Evolutionary conservation across 2,329 filamentous ascomycete genomes (phyloP), one percentile per base, ranked within the genome.

Genomic region (Clonostachys rhizophaga): DNA sequence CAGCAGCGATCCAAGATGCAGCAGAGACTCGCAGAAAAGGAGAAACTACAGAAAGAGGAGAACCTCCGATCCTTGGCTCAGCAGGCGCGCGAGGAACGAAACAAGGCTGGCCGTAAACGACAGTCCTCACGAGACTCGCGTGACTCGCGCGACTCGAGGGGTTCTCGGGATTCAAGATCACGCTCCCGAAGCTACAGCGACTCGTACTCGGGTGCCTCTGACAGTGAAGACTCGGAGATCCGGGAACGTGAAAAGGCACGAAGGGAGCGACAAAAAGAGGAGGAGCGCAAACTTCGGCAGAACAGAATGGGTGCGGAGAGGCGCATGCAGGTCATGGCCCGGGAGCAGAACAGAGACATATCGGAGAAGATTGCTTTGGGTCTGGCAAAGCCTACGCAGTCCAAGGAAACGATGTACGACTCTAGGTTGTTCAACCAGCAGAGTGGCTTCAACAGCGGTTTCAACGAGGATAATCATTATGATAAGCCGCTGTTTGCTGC

Each of bases 381-480:
- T 5, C 71, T 97, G 43, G 94, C 94, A 6, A 99, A 97, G 67
- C 94, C 94, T 4, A 96, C 94, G 5, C 87, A 94, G 62, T 88
- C 85, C 44, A 86, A 86, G 47, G 94, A 99, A 66, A 85, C 88
- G 20, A 97, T 97, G 94, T 99, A 95, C 71, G 94, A 99, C 70
- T 95, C 91, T 3, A 79, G 94, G 39, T 71, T 99, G 33, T 99
- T 99, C 70, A 96, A 97, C 69, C 90, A 95, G 69, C 87, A 84
- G 6, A 91, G 87, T 57, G 94, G 94, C 0, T 95, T 99, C 63
- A 86, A 91, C 56, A 81, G 84, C 45, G 94, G 92, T 1, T 91
- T 96, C 77, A 99, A 99, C 66, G 94, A 99, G 66, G 94, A 99
- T 65, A 94, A 99, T 61, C 84, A 86, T 1, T 99, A 97, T 70